These are phyloP conservation scores for Vigna hirtella DNA, from an alignment of 306 rosid genomes.

Conservation along the genomic window DNA sequence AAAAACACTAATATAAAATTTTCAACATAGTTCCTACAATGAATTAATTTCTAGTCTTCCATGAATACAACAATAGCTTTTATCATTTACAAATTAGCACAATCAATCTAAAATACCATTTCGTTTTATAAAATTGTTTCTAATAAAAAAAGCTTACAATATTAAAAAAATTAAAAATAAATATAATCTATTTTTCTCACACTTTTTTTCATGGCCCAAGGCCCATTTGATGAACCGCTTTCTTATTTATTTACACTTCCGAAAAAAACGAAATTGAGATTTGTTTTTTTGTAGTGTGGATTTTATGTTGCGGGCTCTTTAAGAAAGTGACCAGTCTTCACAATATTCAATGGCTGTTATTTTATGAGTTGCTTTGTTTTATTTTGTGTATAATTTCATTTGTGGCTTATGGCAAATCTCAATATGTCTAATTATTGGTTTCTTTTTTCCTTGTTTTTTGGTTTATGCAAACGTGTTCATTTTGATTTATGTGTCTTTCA, in stretches of 20 bases:
- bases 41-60: background rate
- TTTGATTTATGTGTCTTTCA: conserved; percentile 7
- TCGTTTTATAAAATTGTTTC: too few species aligned
- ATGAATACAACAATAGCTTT: too few species aligned
- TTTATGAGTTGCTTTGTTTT: conserved; percentile 1
- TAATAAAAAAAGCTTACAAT: too few species aligned
- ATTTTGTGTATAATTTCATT: background rate
- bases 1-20: background rate
- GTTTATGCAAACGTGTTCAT: background rate
- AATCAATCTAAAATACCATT: too few species aligned
- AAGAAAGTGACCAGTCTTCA: conserved; percentile 12
- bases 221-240: conserved; percentile 1
- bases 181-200: background rate
- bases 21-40: background rate
- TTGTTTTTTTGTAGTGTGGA: conserved; percentile 36
- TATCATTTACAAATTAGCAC: too few species aligned
- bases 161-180: background rate
- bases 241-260: background rate
- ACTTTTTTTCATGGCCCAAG: background rate
- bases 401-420: conserved; percentile 7
- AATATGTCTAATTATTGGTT: background rate
- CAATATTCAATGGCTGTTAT: conserved; percentile 14
- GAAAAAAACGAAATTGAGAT: background rate
- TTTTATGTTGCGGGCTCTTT: background rate
- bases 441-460: background rate